Percentiles rank a stretch among this genome's conserved stretches.
Conservation (phyloP, 352 stramenopile species). For the Phytophthora citricola region DNA sequence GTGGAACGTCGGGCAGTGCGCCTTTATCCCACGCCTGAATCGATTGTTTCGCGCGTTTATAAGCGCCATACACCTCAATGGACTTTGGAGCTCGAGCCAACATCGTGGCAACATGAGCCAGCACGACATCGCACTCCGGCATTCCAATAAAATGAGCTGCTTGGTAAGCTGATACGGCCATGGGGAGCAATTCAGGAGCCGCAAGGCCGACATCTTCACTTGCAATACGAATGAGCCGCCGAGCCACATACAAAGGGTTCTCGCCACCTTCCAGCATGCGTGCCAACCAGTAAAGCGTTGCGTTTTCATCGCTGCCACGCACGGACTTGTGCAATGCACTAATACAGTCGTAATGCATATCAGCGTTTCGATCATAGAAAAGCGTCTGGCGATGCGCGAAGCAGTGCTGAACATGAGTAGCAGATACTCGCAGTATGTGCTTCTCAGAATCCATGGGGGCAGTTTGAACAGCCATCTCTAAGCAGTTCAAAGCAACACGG, state of each 20-base stretch:
- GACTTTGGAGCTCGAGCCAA: slow-evolving; percentile 85
- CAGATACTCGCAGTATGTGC: slow-evolving; percentile 49
- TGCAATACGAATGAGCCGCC: slow-evolving; percentile 85
- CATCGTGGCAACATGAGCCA: slow-evolving; percentile 82
- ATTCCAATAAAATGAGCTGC: slow-evolving; percentile 82
- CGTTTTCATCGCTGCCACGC: slow-evolving; percentile 83
- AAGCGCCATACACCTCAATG: slow-evolving; percentile 84
- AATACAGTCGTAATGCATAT: slow-evolving; percentile 90
- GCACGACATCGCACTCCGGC: slow-evolving; percentile 86
- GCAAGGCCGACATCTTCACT: slow-evolving; percentile 86
- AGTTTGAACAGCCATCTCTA: slow-evolving; percentile 81
- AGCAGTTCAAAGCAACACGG: slow-evolving; percentile 80
- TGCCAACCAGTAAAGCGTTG: slow-evolving; percentile 85
- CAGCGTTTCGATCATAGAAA: slow-evolving; percentile 86
- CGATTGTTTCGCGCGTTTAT: slow-evolving; percentile 78
- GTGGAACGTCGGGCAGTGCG: slow-evolving; percentile 71
- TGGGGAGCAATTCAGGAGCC: slow-evolving; percentile 68
- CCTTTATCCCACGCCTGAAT: slow-evolving; percentile 64
- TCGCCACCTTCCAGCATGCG: slow-evolving; percentile 89
- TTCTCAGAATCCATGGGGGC: slow-evolving; percentile 38
- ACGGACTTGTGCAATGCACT: slow-evolving; percentile 89
- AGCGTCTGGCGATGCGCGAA: slow-evolving; percentile 78
- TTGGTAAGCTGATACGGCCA: slow-evolving; percentile 78
- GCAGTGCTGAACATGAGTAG: slow-evolving; percentile 71
- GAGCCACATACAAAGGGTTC: slow-evolving; percentile 81